Base-by-base conservation (phyloP, 352 stramenopile genomes). In the Plasmopara muralis region DNA sequence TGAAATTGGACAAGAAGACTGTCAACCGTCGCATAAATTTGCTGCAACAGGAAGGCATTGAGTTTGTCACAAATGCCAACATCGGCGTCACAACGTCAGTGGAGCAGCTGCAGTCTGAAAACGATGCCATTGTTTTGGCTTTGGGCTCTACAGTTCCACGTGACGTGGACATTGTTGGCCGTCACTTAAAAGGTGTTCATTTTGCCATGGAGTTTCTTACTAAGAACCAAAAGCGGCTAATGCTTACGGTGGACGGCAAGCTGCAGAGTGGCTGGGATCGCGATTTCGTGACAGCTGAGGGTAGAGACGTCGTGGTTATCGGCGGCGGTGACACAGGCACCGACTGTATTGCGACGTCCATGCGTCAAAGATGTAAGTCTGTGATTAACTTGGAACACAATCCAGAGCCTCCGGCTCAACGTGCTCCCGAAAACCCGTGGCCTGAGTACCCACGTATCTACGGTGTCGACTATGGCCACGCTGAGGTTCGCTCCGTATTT, bases 1-100 rank as follows among this genome's bases (percentile, higher is more conserved):
- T 98, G 93, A 99, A 99, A 75, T 73, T 98, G 6, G 94, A 98
- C 53, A 98, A 99, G 78, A 92, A 97, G 59, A 98, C 85, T 14
- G 94, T 99, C 8, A 83, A 97, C 58, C 88, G 95, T 39, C 85
- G 96, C 45, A 85, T 98, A 7, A 83, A 98, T 64, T 66, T 98
- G 29, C 77, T 98, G 14, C 75, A 69, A 6, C 85, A 98, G 47
- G 96, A 99, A 68, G 96, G 96, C 47, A 98, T 99, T 64, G 86
- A 97, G 66, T 99, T 99, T 72, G 81, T 98, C 7, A 98, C 90
- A 0, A 98, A 97, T 53, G 89, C 93, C 20, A 75, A 98, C 56
- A 88, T 98, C 53, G 93, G 91, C 18, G 61, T 83, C 30, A 95
- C 83, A 51, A 70, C 97, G 38, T 79, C 96, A 42, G 79, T 87